Percentiles rank a stretch among this genome's conserved stretches.
Evolutionary conservation across 73 alveolate genomes (phyloP).

Genomic region (Vitrella brassicaformis): DNA sequence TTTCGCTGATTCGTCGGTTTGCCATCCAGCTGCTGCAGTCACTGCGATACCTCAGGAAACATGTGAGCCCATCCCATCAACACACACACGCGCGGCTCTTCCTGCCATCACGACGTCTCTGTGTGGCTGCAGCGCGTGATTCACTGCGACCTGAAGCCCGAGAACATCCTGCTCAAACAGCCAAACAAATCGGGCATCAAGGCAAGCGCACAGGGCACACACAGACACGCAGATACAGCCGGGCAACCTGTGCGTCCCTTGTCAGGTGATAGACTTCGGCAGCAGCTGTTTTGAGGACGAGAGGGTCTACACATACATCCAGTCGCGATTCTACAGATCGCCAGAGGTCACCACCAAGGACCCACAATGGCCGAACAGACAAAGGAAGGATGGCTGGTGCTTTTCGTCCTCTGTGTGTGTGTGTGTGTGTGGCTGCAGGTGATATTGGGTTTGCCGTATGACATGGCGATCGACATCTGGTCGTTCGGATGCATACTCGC

Average conservation of each 20-base stretch:
- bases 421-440: no score
- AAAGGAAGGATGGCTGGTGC: background rate
- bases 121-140: conserved; percentile 38
- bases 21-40: conserved; percentile 31
- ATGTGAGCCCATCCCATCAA: background rate
- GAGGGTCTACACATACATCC: conserved; percentile 61
- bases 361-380: background rate
- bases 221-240: background rate
- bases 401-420: background rate
- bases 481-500: conserved; percentile 75
- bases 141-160: conserved; percentile 75
- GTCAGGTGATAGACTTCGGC: conserved; percentile 63
- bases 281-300: conserved; percentile 55
- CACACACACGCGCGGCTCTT: background rate
- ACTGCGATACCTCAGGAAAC: background rate
- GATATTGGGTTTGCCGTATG: conserved; percentile 59
- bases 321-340: conserved; percentile 63
- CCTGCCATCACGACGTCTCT: background rate
- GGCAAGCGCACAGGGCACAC: conserved; percentile 3
- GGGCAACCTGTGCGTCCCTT: background rate
- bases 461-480: conserved; percentile 73
- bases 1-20: conserved; percentile 27
- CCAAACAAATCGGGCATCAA: conserved; percentile 62
- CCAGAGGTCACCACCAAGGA: conserved; percentile 39
- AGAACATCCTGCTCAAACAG: conserved; percentile 55